These are phyloP conservation scores for Rachicladosporium sp. DNA, from an alignment of 2,329 filamentous ascomycete genomes.

Conservation along the genomic window DNA sequence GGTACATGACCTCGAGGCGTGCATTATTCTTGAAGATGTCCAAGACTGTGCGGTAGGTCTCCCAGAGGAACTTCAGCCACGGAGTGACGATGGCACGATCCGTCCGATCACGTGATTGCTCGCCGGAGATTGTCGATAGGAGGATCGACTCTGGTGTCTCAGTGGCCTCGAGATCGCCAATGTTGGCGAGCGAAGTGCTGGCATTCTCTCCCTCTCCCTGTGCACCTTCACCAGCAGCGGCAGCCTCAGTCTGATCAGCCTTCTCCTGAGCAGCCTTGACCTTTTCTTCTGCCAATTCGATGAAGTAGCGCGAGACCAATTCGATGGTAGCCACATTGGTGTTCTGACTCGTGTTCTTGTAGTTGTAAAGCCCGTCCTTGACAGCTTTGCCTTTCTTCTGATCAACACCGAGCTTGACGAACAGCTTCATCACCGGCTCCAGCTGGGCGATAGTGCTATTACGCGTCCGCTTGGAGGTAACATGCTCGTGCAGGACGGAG, in stretches of 20 bases:
- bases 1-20: constrained; percentile 92
- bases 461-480: constrained; percentile 93
- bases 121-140: constrained; percentile 91
- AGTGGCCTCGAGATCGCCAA: constrained; percentile 91
- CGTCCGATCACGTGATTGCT: constrained; percentile 93
- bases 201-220: constrained; percentile 66
- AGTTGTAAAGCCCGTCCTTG: constrained; percentile 98
- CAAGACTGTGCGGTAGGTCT: constrained; percentile 95
- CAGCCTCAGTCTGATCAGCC: constrained; percentile 87
- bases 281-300: constrained; percentile 91
- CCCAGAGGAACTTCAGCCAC: constrained; percentile 99
- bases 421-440: constrained; percentile 95
- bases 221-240: constrained; percentile 60
- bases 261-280: constrained; percentile 92
- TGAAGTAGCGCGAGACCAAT: constrained; percentile 94
- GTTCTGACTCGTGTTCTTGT: constrained; percentile 99
- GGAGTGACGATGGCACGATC: constrained; percentile 96
- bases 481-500: constrained; percentile 94
- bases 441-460: constrained; percentile 93
- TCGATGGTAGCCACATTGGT: constrained; percentile 97
- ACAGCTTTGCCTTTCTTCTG: constrained; percentile 96
- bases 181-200: constrained; percentile 56
- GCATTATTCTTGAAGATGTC: constrained; percentile 99
- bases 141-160: constrained; percentile 98
- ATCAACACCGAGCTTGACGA: constrained; percentile 93